These are phyloP conservation scores for Sporothrix pseudoabietina DNA, from an alignment of 2,329 filamentous ascomycete genomes.

Conservation along the genomic window DNA sequence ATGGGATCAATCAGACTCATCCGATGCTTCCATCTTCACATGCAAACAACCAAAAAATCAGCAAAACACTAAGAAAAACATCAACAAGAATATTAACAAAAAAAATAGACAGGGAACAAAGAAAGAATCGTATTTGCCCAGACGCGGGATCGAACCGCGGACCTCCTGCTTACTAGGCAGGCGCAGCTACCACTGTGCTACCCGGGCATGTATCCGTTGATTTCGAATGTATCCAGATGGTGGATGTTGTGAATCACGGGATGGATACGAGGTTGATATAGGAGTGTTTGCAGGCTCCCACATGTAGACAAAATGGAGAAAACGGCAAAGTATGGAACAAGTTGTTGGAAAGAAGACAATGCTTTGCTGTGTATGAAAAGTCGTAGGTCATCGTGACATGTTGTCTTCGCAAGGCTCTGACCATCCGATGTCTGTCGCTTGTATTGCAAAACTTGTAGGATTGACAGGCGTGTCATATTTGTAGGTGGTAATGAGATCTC, in stretches of 20 bases:
- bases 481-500: not conserved
- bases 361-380: not conserved
- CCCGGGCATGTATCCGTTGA: not conserved
- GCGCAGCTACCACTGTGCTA: conserved; percentile 20
- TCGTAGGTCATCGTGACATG: not conserved
- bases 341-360: not conserved
- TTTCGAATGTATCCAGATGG: not conserved
- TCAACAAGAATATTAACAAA: not conserved
- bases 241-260: conserved; percentile 3
- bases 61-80: not conserved
- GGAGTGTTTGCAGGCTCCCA: not conserved
- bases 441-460: not conserved
- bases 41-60: not conserved
- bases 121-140: not conserved
- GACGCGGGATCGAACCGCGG: conserved; percentile 20
- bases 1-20: too few relatives aligned
- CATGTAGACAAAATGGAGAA: not conserved
- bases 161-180: conserved; percentile 21
- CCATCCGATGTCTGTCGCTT: not conserved
- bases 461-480: not conserved
- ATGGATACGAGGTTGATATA: not conserved
- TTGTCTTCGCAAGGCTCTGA: too few relatives aligned
- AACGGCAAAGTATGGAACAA: not conserved
- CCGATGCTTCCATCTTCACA: too few relatives aligned
- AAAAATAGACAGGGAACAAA: not conserved